Base-by-base conservation (phyloP, 2,329 filamentous ascomycete species). In the Fusarium sp. region DNA sequence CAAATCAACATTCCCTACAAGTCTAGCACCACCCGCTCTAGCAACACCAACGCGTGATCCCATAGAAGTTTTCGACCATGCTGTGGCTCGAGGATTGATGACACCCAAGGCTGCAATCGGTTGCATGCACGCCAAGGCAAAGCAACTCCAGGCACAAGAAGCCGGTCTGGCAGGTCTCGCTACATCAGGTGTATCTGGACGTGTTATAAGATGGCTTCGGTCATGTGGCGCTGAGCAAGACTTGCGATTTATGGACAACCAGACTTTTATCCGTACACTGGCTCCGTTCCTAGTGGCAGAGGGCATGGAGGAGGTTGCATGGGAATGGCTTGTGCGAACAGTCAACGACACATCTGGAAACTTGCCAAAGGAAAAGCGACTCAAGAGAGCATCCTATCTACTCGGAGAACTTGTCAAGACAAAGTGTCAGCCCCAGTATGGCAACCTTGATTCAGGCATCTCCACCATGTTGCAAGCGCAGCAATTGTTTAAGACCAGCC, bases 81-180 rank as follows among this genome's bases (percentile, higher is more conserved):
- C 87, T 20, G 86, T 87, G 3, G 81, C 85, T 14, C 82, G 81
- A 72, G 86, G 86, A 40, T 80, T 89, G 70, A 88, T 89, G 87
- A 88, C 82, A 6, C 74, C 83, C 2, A 79, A 80, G 41, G 82
- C 85, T 2, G 87, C 87, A 0, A 83, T 83, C 2, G 87, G 87
- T 14, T 88, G 86, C 62, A 79, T 89, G 55, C 77, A 82, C 30
- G 81, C 83, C 18, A 83, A 88, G 70, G 77, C 78, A 32, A 79
- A 81, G 41, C 80, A 83, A 21, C 78, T 85, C 72, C 81, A 68
- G 74, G 79, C 42, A 70, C 73, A 64, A 12, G 70, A 74, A 23
- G 45, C 71, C 13, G 55, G 70, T 3, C 55, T 59, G 46, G 30
- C 71, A 10, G 77, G 77, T 8, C 79, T 86, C 69, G 76, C 78